phyloP scores from a whole-genome alignment of 2,329 filamentous ascomycete species.

The Herpotrichia juniperi region DNA sequence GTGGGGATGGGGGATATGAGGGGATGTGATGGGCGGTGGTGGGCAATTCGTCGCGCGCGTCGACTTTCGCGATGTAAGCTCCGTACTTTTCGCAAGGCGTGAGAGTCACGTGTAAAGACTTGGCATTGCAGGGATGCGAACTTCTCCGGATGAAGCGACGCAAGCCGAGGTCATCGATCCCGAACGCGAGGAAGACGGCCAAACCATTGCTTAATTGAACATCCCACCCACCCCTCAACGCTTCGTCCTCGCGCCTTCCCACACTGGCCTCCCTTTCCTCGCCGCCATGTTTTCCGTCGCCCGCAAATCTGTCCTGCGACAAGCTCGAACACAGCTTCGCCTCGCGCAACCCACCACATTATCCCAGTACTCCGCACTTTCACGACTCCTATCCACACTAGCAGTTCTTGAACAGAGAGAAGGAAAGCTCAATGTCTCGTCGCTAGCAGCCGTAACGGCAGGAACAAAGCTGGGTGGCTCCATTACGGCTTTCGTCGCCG shows the following conservation, averaged over 20 bases:
- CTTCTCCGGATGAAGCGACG: conserved; percentile 20
- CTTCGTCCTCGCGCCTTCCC: neutral
- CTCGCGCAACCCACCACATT: conserved; percentile 34
- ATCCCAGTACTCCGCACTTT: conserved; percentile 61
- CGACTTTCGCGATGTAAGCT: conserved; percentile 39
- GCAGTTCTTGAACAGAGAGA: conserved; percentile 92
- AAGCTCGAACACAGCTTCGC: conserved; percentile 53
- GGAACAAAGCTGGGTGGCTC: conserved; percentile 85
- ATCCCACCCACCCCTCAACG: conserved; percentile 3
- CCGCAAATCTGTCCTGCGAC: conserved; percentile 42
- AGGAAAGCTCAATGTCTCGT: conserved; percentile 82
- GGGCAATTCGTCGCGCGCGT: conserved; percentile 25
- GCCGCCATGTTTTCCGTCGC: conserved; percentile 43
- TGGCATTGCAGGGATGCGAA: neutral
- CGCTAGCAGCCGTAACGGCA: conserved; percentile 83
- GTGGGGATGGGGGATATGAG: conserved; percentile 30
- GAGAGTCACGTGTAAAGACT: conserved; percentile 9
- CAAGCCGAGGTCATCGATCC: conserved; percentile 38
- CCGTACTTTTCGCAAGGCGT: conserved; percentile 24
- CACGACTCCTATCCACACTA: conserved; percentile 81
- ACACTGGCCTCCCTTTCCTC: conserved; percentile 2
- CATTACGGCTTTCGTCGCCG: conserved; percentile 87
- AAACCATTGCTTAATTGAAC: conserved; percentile 7
- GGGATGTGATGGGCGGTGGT: conserved; percentile 21
- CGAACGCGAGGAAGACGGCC: conserved; percentile 1